Percentiles rank a stretch among this genome's conserved stretches.
Conservation (phyloP, 257 asterid species). For the Jacaranda copaia region DNA sequence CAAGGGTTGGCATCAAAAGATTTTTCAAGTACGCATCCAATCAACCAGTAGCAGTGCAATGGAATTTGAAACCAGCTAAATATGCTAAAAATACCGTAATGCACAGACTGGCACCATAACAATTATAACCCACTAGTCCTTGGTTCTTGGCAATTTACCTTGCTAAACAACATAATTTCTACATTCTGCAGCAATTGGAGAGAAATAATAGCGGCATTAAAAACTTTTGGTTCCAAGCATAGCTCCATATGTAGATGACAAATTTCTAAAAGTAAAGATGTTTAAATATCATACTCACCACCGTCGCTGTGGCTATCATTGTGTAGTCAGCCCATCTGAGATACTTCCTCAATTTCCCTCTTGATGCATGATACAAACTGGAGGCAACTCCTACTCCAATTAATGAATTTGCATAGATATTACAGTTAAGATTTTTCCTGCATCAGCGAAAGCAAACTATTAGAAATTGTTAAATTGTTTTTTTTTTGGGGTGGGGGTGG, state of each 20-base stretch:
- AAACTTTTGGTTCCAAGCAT: conserved; percentile 8
- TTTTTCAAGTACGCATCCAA: neutral
- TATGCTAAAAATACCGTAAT: neutral
- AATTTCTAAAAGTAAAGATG: neutral
- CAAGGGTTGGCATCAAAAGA: neutral
- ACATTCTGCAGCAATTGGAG: neutral
- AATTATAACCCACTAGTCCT: neutral
- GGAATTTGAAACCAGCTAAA: neutral
- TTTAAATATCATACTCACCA: conserved; percentile 49
- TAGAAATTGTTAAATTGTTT: neutral
- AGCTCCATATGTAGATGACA: neutral
- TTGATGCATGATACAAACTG: conserved; percentile 78
- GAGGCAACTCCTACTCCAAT: conserved; percentile 95
- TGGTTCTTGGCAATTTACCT: conserved; percentile 5
- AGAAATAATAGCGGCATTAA: conserved; percentile 12
- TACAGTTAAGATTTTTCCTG: conserved; percentile 85
- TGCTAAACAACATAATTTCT: neutral
- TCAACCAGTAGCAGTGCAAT: neutral
- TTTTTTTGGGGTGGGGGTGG: neutral
- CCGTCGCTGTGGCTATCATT: conserved; percentile 96
- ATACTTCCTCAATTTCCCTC: conserved; percentile 81
- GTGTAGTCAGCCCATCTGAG: conserved; percentile 99
- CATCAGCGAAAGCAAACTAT: conserved; percentile 35
- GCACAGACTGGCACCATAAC: neutral
- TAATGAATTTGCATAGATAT: conserved; percentile 83